phyloP scores from a whole-genome alignment of 2,329 filamentous ascomycete genomes.

The Xylaria sp. region DNA sequence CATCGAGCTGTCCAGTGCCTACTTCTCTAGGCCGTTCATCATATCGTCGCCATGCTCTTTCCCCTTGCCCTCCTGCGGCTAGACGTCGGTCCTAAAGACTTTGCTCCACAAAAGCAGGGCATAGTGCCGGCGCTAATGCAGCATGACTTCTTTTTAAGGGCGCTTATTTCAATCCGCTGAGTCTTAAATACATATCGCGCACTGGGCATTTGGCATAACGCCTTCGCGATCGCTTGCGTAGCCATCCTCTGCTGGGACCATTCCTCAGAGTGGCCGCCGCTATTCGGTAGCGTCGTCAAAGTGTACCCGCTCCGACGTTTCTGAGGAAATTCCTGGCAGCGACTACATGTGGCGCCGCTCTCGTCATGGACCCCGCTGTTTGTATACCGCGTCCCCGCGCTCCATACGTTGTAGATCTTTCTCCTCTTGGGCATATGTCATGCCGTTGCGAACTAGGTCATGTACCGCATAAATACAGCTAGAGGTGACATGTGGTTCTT shows the following conservation, averaged over 20 bases:
- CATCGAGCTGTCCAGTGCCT: too few relatives aligned
- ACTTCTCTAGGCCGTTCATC: too few relatives aligned
- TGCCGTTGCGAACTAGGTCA: neutral
- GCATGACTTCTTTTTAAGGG: neutral
- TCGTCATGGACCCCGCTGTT: neutral
- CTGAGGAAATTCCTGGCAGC: too few relatives aligned
- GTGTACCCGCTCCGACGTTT: too few relatives aligned
- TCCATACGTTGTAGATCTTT: constrained; percentile 3
- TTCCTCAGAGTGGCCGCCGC: neutral
- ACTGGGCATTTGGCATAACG: neutral
- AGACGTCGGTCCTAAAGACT: too few relatives aligned
- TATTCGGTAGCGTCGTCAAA: too few relatives aligned
- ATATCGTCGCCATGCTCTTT: too few relatives aligned
- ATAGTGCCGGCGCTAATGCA: too few relatives aligned
- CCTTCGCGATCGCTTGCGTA: neutral
- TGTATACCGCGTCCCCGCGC: neutral
- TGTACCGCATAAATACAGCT: neutral
- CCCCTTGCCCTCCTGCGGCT: too few relatives aligned
- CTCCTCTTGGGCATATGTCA: neutral
- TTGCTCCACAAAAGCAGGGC: too few relatives aligned
- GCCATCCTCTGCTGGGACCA: neutral
- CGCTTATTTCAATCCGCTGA: neutral
- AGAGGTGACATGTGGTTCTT: neutral
- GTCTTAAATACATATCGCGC: neutral
- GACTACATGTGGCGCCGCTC: neutral